Evolutionary conservation across 257 asterid species (phyloP).

Genomic region (Fraxinus excelsior): DNA sequence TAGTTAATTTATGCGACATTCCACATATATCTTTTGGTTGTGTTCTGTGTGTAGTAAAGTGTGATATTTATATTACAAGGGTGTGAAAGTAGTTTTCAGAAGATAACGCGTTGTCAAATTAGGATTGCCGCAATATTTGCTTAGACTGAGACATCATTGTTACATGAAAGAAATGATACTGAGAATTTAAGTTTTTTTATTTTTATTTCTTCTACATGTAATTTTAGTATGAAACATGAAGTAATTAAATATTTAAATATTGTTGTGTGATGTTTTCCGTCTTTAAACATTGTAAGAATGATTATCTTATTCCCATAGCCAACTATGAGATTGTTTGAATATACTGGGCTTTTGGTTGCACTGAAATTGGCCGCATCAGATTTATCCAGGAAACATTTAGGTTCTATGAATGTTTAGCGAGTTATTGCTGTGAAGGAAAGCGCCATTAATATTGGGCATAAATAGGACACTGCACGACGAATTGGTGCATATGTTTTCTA

Average conservation of each 20-base stretch:
- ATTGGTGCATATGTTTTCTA: background rate
- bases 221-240: background rate
- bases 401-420: background rate
- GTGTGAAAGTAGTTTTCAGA: background rate
- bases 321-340: background rate
- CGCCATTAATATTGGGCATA: background rate
- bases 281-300: conserved; percentile 11
- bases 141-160: conserved; percentile 8
- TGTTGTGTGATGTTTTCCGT: background rate
- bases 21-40: background rate
- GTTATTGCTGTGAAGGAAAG: background rate
- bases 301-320: background rate
- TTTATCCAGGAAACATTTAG: background rate
- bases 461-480: background rate
- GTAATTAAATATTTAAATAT: background rate
- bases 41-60: background rate
- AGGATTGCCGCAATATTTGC: conserved; percentile 16
- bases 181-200: background rate
- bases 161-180: conserved; percentile 17
- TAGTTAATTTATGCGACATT: conserved; percentile 10
- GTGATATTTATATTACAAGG: background rate
- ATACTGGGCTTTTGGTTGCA: conserved; percentile 1
- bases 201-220: background rate
- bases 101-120: background rate
- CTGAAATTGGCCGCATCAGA: background rate